Base-by-base conservation (phyloP, 2,329 filamentous ascomycete genomes). In the Verticillium klebahnii region DNA sequence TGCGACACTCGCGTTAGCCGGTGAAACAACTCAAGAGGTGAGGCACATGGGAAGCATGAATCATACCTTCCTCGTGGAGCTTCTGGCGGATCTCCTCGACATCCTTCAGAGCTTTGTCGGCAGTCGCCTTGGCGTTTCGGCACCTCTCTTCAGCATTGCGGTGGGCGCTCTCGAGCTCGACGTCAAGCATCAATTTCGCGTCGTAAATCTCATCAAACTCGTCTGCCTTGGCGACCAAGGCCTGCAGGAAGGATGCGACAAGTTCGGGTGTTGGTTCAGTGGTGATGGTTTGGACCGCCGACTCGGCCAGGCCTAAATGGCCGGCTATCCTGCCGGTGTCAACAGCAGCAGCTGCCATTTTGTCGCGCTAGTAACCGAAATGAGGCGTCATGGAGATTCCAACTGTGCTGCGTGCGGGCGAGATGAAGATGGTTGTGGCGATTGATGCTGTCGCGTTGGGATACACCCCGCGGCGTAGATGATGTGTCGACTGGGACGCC, bases 101-200 rank as follows among this genome's bases (percentile, higher is more conserved):
- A 67, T 97, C 93, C 67, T 91, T 90, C 64, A 93, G 82, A 11
- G 90, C 89, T 73, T 94, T 94, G 65, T 96, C 92, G 55, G 92
- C 85, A 1, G 90, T 91, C 6, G 85, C 82, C 77, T 95, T 96
- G 73, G 95, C 87, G 9, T 88, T 86, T 71, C 94, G 92, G 67
- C 89, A 88, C 75, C 93, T 91, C 29, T 89, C 87, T 72, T 98
- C 94, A 63, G 90, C 89, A 67, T 86, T 90, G 69, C 93, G 89
- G 57, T 97, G 89, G 19, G 89, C 90, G 75, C 92, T 95, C 74
- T 99, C 95, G 8, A 98, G 85, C 79, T 98, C 93, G 55, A 99
- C 95, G 70, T 97, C 92, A 56, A 91, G 81, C 67, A 92, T 89
- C 55, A 97, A 83, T 78, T 97, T 98, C 67, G 96, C 91, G 11